These are phyloP conservation scores for Xerocomellus amylosporus DNA, from an alignment of 768 basidiomycete genomes.

Conservation along the genomic window DNA sequence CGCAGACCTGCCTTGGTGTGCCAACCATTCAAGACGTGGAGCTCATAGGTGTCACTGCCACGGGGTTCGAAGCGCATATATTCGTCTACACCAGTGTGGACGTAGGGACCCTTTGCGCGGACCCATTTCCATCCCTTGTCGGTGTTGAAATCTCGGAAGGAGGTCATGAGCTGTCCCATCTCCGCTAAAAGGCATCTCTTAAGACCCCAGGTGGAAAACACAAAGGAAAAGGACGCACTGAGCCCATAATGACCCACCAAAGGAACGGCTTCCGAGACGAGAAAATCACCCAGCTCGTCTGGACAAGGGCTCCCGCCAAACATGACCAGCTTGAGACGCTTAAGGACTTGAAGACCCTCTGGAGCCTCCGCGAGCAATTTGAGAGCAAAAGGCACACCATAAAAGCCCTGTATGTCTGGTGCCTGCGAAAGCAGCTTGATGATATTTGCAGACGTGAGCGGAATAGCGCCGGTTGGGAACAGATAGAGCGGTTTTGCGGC, in stretches of 20 bases:
- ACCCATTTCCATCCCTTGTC: constrained; percentile 61
- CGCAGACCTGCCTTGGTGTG: constrained; percentile 39
- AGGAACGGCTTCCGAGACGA: constrained; percentile 47
- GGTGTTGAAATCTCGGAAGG: constrained; percentile 43
- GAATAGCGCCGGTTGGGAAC: constrained; percentile 39
- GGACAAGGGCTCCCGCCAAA: constrained; percentile 55
- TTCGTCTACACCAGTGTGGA: constrained; percentile 15
- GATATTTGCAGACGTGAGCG: constrained; percentile 47
- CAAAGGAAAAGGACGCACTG: constrained; percentile 33
- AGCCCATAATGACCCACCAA: constrained; percentile 49
- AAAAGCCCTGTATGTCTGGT: constrained; percentile 32
- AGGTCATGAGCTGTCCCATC: constrained; percentile 44
- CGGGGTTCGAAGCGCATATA: constrained; percentile 45
- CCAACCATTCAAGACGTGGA: constrained; percentile 51
- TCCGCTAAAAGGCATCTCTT: constrained; percentile 12
- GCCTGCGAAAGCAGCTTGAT: constrained; percentile 37
- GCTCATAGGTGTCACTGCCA: constrained; percentile 43
- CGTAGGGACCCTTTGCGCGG: constrained; percentile 30
- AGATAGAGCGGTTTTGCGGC: constrained; percentile 41
- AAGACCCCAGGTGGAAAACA: not conserved
- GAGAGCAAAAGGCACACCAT: constrained; percentile 38
- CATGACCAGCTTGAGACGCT: constrained; percentile 45
- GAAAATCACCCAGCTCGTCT: constrained; percentile 50
- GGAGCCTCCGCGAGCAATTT: constrained; percentile 48
- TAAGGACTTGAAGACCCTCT: constrained; percentile 43